A percentile compares a stretch with the other conserved stretches of the same genome.
Conservation (phyloP, 805 yeast species). For the Kockiozyma suomiensis region DNA sequence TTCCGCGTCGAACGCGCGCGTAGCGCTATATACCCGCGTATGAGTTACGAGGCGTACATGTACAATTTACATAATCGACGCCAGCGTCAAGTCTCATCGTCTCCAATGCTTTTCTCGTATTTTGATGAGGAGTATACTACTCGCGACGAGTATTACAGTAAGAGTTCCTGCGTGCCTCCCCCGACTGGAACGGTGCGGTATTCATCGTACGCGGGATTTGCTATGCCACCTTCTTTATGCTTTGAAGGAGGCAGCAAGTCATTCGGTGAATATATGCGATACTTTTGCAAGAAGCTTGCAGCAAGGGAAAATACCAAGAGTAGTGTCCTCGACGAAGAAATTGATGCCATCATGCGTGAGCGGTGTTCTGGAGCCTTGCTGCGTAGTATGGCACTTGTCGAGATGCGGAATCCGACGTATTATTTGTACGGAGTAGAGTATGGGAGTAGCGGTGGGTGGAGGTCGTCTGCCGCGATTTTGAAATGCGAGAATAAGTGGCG, state of each 20-base stretch:
- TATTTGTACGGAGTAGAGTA: conserved; percentile 3
- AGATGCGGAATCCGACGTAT: conserved; percentile 1
- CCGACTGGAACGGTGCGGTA: not conserved
- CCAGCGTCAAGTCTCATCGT: not conserved
- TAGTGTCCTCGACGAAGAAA: not conserved
- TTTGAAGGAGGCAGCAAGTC: conserved; percentile 22
- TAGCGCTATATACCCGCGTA: not conserved
- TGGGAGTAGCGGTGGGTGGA: not conserved
- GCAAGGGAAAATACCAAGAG: not conserved
- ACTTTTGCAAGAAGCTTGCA: not conserved
- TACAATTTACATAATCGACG: not conserved
- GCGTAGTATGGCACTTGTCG: conserved; percentile 15
- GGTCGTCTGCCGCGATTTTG: not conserved
- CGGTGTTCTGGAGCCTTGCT: conserved; percentile 11
- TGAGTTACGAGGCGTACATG: not conserved
- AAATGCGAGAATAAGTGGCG: not conserved
- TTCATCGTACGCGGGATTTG: conserved; percentile 16
- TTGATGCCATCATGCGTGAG: conserved; percentile 9
- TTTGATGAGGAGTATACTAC: not conserved
- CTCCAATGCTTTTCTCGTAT: not conserved
- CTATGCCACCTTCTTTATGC: conserved; percentile 16
- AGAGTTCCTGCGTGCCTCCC: not conserved
- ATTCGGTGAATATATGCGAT: conserved; percentile 23
- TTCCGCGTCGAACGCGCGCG: not conserved
- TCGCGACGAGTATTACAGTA: conserved; percentile 1